Percentiles rank a stretch among this genome's conserved stretches.
These are phyloP conservation scores for Cercospora sp. DNA, from an alignment of 2,329 filamentous ascomycete genomes.

Conservation along the genomic window DNA sequence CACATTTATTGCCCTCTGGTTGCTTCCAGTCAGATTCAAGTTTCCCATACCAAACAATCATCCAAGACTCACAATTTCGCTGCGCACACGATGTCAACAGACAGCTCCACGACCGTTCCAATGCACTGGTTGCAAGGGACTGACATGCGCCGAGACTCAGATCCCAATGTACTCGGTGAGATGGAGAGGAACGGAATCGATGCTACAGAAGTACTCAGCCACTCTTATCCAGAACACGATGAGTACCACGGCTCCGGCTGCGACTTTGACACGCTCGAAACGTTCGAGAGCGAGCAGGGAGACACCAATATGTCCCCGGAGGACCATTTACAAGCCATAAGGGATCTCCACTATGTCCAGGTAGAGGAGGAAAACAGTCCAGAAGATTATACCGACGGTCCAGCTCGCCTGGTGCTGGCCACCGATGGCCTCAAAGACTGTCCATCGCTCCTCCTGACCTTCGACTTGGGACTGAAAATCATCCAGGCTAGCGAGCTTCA, in stretches of 20 bases:
- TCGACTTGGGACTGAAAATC: neutral
- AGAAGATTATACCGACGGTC: neutral
- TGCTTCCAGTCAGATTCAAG: neutral
- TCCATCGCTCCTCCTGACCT: neutral
- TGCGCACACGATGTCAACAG: neutral
- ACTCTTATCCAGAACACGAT: neutral
- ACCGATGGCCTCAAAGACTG: neutral
- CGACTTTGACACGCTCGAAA: neutral
- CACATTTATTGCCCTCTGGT: neutral
- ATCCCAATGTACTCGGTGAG: neutral
- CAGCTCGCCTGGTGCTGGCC: neutral
- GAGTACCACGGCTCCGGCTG: neutral
- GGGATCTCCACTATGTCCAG: neutral
- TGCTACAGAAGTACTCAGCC: neutral
- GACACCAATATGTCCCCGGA: neutral
- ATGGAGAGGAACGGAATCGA: neutral
- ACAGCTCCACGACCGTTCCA: neutral
- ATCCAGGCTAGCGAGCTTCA: neutral
- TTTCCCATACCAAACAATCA: neutral
- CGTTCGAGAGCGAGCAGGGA: neutral
- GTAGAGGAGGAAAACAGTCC: neutral
- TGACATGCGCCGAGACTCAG: neutral
- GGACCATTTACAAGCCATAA: neutral
- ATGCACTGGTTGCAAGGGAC: neutral
- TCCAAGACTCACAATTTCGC: neutral